Conservation (phyloP, 768 basidiomycete species). For the Mycena kentingensis region DNA sequence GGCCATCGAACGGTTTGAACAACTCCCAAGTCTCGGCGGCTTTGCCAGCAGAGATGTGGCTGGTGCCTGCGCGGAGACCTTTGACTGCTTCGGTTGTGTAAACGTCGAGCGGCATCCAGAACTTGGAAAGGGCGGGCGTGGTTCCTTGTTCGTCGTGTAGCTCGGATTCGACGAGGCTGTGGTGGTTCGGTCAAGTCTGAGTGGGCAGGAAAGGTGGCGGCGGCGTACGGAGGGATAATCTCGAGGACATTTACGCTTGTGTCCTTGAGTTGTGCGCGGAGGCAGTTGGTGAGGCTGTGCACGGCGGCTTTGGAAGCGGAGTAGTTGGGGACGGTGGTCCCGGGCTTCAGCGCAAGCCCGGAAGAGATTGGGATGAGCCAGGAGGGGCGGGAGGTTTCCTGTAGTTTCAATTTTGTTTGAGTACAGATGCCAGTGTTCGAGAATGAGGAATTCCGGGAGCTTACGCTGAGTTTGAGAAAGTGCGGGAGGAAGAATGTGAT, state of each 20-base stretch:
- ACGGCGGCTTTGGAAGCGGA: conserved; percentile 61
- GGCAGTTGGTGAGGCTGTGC: conserved; percentile 51
- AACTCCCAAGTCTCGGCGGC: conserved; percentile 29
- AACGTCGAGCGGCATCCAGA: conserved; percentile 56
- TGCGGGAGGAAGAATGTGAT: conserved; percentile 56
- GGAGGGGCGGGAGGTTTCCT: conserved; percentile 48
- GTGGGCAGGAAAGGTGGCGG: not conserved
- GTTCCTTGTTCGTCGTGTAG: conserved; percentile 63
- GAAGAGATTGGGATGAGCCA: conserved; percentile 57
- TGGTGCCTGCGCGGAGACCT: conserved; percentile 38
- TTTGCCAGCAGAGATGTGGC: conserved; percentile 29
- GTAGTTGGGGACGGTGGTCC: conserved; percentile 51
- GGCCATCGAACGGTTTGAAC: conserved; percentile 28
- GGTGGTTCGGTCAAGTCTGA: not conserved
- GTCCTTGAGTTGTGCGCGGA: conserved; percentile 47
- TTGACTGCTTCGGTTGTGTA: conserved; percentile 44
- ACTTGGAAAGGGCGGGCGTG: conserved; percentile 46
- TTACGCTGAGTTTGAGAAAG: conserved; percentile 54
- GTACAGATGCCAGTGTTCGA: not conserved
- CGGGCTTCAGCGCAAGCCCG: conserved; percentile 49
- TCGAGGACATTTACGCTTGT: conserved; percentile 58
- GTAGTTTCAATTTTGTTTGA: not conserved
- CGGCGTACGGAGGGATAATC: conserved; percentile 60
- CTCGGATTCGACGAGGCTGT: conserved; percentile 61
- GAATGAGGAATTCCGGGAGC: conserved; percentile 15